phyloP scores from a whole-genome alignment of 768 basidiomycete genomes.

The Termitomyces sp. region DNA sequence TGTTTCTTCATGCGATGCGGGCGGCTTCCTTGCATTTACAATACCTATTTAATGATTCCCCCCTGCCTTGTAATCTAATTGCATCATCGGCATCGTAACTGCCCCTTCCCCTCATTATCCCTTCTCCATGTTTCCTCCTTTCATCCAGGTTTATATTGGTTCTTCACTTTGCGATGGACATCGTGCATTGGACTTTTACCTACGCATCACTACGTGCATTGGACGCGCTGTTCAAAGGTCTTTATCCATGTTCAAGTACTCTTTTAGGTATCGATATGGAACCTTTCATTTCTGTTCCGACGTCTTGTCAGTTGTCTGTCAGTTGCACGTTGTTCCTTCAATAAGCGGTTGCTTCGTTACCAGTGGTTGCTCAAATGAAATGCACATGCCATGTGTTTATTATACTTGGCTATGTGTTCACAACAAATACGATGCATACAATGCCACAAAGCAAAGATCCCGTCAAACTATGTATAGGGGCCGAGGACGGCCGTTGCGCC shows the following conservation, averaged over 20 bases:
- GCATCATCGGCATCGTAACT: neutral
- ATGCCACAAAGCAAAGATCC: neutral
- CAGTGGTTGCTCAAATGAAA: neutral
- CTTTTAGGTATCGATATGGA: neutral
- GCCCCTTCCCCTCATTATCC: neutral
- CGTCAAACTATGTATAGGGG: neutral
- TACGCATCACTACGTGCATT: neutral
- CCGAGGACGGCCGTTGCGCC: constrained; percentile 4
- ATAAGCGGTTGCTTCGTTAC: neutral
- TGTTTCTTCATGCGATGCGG: neutral
- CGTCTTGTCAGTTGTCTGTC: neutral
- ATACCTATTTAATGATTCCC: constrained; percentile 1
- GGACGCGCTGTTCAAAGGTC: neutral
- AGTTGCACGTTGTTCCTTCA: neutral
- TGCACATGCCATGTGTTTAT: neutral
- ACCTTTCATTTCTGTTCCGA: neutral
- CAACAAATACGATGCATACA: neutral
- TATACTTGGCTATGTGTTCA: neutral
- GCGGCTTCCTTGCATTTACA: constrained; percentile 1
- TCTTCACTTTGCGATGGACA: neutral
- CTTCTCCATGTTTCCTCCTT: neutral
- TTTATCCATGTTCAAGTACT: constrained; percentile 2
- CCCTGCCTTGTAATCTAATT: neutral
- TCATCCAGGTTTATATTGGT: neutral
- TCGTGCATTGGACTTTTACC: neutral